Evolutionary conservation across 2,329 filamentous ascomycete species (phyloP).

Genomic region (Penicillium glabrum): DNA sequence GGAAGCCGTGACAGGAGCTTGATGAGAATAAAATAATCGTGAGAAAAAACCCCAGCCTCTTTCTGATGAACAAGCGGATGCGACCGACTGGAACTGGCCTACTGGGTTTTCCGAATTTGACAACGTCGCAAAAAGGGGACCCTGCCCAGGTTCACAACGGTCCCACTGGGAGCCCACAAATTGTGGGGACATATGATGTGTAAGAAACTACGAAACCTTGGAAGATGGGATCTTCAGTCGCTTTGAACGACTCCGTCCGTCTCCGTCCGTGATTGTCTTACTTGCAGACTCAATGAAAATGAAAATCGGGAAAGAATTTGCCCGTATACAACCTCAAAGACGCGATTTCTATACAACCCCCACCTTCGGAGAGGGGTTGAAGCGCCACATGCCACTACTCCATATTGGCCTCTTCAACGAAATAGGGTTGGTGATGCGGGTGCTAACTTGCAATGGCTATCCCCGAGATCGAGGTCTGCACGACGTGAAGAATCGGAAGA

Average conservation of each 20-base stretch:
- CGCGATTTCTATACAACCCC: not conserved
- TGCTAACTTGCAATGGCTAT: not conserved
- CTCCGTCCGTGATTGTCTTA: not conserved
- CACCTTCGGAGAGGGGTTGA: not conserved
- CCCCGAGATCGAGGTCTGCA: not conserved
- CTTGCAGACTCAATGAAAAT: not conserved
- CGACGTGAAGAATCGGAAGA: not conserved
- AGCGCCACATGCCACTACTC: not conserved
- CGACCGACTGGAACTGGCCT: not conserved
- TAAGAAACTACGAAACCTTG: not conserved
- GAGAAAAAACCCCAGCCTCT: not conserved
- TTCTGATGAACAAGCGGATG: not conserved
- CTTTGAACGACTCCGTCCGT: not conserved
- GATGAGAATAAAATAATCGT: not conserved
- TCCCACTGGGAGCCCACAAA: not conserved
- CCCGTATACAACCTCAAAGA: not conserved
- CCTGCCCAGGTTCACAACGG: not conserved
- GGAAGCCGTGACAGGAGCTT: not conserved
- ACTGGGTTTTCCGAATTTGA: not conserved
- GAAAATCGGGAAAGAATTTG: not conserved
- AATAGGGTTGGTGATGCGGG: not conserved
- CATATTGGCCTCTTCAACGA: not conserved
- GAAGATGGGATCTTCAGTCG: not conserved
- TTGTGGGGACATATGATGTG: not conserved
- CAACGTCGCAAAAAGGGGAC: not conserved